Evolutionary conservation across 441 rosid genomes (phyloP), one percentile per base, ranked within the genome.

Genomic region (Viola pubescens): DNA sequence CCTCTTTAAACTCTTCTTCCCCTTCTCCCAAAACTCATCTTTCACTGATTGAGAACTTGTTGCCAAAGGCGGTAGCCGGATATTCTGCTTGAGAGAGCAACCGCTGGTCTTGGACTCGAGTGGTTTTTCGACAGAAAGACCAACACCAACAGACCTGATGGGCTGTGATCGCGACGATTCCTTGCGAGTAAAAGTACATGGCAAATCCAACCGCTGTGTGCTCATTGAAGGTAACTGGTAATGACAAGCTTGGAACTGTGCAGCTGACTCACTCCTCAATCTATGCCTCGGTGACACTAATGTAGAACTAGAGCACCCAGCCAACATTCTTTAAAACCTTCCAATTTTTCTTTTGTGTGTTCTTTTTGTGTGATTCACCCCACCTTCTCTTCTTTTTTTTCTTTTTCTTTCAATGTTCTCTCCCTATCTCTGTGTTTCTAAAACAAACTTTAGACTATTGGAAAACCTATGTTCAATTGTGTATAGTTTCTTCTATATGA

Each of bases 121-220:
- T 3, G 88, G 79, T 56, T 83, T 87, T 63, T 76, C 89, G 37
- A 83, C 83, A 46, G 95, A 86, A 42, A 86, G 74, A 63, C 71
- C 75, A 59, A 67, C 76, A 56, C 85, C 85, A 53, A 83, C 86
- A 16, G 95, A 86, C 75, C 85, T 82, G 48, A 82, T 73, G 14
- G 87, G 71, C 75, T 84, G 88, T 14, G 95, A 70, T 54, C 87
- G 60, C 2, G 91, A 73, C 12, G 84, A 63, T 53, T 92, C 97
- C 70, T 86, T 89, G 56, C 88, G 84, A 14, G 97, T 65, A 68
- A 86, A 89, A 70, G 82, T 70, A 70, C 92, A 82, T 59, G 89
- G 92, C 80, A 92, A 77, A 70, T 92, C 97, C 89, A 92, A 65
- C 73, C 96, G 83, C 82, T 87, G 97, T 61, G 98, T 86, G 94